These are phyloP conservation scores for Pseudopediastrum boryanum DNA, from an alignment of 139 green algal genomes.

Conservation along the genomic window DNA sequence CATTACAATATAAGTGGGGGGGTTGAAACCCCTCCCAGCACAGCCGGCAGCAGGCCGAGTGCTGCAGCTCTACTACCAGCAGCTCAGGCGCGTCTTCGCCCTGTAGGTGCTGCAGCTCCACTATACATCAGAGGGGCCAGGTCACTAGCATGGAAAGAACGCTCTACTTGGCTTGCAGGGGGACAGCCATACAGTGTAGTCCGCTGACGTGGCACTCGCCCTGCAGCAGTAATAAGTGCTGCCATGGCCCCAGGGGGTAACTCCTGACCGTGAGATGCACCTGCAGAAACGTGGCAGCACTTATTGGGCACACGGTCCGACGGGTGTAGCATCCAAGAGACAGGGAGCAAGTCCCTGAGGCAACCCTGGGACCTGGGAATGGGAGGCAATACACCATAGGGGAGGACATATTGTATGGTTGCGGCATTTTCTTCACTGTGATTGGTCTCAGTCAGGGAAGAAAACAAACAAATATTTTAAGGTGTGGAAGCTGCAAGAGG, in stretches of 20 bases:
- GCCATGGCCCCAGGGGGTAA: slow-evolving; percentile 74
- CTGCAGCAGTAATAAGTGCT: slow-evolving; percentile 66
- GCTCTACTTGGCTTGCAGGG: slow-evolving; percentile 25
- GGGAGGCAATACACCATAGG: no score
- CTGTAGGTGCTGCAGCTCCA: no score
- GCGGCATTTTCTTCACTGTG: background rate
- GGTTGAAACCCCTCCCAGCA: no score
- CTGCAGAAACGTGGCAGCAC: slow-evolving; percentile 32
- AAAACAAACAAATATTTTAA: background rate
- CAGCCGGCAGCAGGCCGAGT: no score
- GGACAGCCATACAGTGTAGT: slow-evolving; percentile 80
- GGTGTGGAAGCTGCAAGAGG: no score
- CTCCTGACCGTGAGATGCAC: slow-evolving; percentile 81
- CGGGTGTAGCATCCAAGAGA: background rate
- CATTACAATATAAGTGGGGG: no score
- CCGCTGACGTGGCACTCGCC: slow-evolving; percentile 62
- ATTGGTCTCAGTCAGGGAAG: background rate
- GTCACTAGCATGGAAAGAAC: slow-evolving; percentile 15
- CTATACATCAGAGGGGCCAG: no score
- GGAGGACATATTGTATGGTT: background rate
- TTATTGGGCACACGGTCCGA: background rate
- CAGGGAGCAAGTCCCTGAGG: background rate
- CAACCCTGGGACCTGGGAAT: no score
- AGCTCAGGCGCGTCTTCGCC: no score
- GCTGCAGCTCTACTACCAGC: no score